phyloP scores from a whole-genome alignment of 106 monocot genomes.

The Ottelia alismoides region DNA sequence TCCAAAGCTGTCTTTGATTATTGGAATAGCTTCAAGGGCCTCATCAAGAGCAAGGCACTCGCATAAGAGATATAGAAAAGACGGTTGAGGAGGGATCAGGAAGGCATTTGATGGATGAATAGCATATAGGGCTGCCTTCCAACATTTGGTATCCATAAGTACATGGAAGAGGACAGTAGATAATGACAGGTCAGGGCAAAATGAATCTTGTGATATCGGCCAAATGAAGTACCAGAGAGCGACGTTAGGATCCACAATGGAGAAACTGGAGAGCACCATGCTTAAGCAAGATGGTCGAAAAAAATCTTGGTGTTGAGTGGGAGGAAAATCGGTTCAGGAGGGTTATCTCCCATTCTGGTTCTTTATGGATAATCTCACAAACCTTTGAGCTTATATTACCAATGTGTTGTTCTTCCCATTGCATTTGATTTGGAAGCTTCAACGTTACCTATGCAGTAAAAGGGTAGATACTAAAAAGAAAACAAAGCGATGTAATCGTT shows the following conservation, averaged over 20 bases:
- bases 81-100: not conserved
- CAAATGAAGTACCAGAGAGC: slow-evolving; percentile 14
- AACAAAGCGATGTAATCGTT: too few species aligned
- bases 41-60: slow-evolving; percentile 1
- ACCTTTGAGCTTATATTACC: too few species aligned
- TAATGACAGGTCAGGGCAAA: not conserved
- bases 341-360: slow-evolving; percentile 10
- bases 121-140: slow-evolving; percentile 6
- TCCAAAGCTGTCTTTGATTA: not conserved
- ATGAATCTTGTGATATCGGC: not conserved
- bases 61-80: slow-evolving; percentile 9
- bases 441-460: too few species aligned
- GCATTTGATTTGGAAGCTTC: too few species aligned
- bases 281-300: slow-evolving; percentile 9
- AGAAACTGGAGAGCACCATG: slow-evolving; percentile 4
- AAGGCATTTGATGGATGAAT: slow-evolving; percentile 17
- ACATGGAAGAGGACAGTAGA: slow-evolving; percentile 7
- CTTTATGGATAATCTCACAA: slow-evolving; percentile 1
- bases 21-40: slow-evolving; percentile 3
- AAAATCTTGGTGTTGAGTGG: slow-evolving; percentile 1
- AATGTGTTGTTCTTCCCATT: too few species aligned
- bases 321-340: slow-evolving; percentile 4
- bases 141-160: not conserved
- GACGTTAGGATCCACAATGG: not conserved
- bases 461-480: too few species aligned